These are phyloP conservation scores for Suillus tomentosus DNA, from an alignment of 768 basidiomycete genomes.

Conservation along the genomic window DNA sequence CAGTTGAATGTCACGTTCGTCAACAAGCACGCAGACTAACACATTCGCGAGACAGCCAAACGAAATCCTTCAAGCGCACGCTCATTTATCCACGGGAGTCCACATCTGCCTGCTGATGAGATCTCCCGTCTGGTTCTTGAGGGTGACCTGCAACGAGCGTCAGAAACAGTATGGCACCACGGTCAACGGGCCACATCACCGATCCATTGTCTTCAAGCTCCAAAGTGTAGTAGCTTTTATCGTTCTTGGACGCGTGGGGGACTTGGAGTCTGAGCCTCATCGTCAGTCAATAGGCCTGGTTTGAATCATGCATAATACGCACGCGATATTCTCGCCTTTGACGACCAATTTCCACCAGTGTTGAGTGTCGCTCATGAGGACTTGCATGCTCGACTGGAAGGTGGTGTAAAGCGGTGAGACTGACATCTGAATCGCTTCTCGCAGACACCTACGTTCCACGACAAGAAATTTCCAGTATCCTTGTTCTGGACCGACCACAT, in stretches of 20 bases:
- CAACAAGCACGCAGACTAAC: background rate
- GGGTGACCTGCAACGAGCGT: background rate
- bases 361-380: background rate
- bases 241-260: too few species aligned
- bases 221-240: too few species aligned
- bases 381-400: background rate
- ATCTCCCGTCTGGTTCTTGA: accelerated
- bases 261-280: background rate
- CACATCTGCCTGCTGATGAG: background rate
- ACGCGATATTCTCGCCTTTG: background rate
- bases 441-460: background rate
- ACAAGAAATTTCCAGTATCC: background rate
- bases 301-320: background rate
- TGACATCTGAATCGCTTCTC: background rate
- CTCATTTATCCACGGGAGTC: too few species aligned
- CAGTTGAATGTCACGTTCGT: background rate
- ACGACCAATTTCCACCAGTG: background rate
- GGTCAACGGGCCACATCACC: background rate
- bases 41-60: too few species aligned
- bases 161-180: background rate
- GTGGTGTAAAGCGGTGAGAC: background rate
- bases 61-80: background rate
- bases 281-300: background rate
- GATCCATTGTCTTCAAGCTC: background rate
- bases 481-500: background rate